A percentile compares a stretch with the other conserved stretches of the same genome.
Evolutionary conservation across 1,284 basidiomycete species (phyloP).

Genomic region (Coniferiporia sulphurascens): DNA sequence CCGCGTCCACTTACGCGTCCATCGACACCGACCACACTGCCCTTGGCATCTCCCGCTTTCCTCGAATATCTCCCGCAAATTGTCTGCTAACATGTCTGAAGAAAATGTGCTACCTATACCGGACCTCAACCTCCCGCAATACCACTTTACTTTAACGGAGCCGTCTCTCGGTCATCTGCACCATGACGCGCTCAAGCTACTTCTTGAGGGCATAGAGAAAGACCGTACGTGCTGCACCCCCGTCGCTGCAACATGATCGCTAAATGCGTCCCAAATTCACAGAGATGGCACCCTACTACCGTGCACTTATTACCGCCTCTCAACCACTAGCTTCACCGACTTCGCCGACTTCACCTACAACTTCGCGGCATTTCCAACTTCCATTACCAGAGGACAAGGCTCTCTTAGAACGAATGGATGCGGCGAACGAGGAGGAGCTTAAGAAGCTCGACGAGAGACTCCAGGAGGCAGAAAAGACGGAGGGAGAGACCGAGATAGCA

Average conservation of each 20-base stretch:
- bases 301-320: conserved; percentile 36
- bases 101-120: conserved; percentile 82
- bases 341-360: conserved; percentile 25
- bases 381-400: conserved; percentile 48
- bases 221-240: conserved; percentile 59
- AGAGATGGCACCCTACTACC: conserved; percentile 85
- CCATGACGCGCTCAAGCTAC: conserved; percentile 55
- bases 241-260: not conserved
- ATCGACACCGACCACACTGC: not conserved
- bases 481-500: conserved; percentile 92
- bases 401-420: conserved; percentile 67
- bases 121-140: conserved; percentile 76
- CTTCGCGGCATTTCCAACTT: conserved; percentile 21
- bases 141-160: conserved; percentile 69
- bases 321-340: conserved; percentile 22
- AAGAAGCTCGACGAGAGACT: conserved; percentile 76
- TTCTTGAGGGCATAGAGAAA: conserved; percentile 77
- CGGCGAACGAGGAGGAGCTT: conserved; percentile 74
- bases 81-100: conserved; percentile 59
- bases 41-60: conserved; percentile 10
- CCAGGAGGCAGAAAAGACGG: conserved; percentile 83
- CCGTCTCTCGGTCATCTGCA: conserved; percentile 59
- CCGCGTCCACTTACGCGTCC: conserved; percentile 6
- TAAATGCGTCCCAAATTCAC: conserved; percentile 11
- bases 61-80: not conserved